Base-by-base conservation (phyloP, 1,139 yeast species). In the Yamadazyma taylorii region DNA sequence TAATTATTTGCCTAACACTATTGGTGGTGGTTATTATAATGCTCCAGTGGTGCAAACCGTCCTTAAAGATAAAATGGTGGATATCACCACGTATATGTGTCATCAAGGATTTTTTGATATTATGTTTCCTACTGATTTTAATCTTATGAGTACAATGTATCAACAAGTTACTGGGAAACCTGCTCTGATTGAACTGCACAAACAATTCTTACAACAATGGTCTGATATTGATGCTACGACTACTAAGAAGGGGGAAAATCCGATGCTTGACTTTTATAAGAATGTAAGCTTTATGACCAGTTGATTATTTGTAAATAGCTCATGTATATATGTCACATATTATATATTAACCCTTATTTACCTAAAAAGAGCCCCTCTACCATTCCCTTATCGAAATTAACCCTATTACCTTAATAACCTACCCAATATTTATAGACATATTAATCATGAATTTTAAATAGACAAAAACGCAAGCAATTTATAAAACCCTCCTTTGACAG, bases 31-130 rank as follows among this genome's bases (percentile, higher is more conserved):
- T 0, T 83, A 79, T 53, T 66, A 61, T 46, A 79, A 79, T 50
- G 73, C 87, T 0, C 96, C 96, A 0, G 92, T 86, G 2, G 95
- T 87, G 0, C 96, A 87, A 53, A 87, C 95, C 0, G 78, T 86
- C 48, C 63, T 85, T 40, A 73, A 80, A 42, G 79, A 80, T 41
- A 69, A 71, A 40, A 84, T 83, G 81, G 74, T 85, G 3, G 85
- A 86, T 33, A 76, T 81, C 0, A 69, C 81, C 24, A 79, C 92
- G 0, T 86, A 82, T 56, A 82, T 87, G 92, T 85, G 79, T 10
- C 72, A 83, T 32, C 95, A 85, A 54, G 96, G 96, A 0, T 84
- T 74, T 51, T 87, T 86, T 56, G 95, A 87, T 57, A 87, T 88
- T 35, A 79, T 86, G 82, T 87, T 87, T 54, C 87, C 95, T 5